phyloP scores from a whole-genome alignment of 2,329 filamentous ascomycete genomes.

The Aureobasidium musti region DNA sequence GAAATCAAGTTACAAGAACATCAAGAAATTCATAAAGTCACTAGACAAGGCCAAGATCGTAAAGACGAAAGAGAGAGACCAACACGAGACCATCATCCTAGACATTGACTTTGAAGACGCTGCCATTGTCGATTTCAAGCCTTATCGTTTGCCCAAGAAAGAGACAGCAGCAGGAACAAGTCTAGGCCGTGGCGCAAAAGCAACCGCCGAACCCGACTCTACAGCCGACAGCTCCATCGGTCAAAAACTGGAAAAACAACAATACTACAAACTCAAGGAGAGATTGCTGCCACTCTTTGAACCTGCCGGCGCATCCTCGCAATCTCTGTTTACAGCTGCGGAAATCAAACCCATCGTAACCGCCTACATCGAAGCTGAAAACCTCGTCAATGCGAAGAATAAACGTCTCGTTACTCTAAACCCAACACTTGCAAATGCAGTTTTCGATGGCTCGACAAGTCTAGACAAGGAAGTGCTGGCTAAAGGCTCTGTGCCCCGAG shows the following conservation, averaged over 20 bases:
- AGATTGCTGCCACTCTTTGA: conserved; percentile 60
- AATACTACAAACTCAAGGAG: conserved; percentile 58
- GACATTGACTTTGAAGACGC: conserved; percentile 65
- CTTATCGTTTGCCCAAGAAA: conserved; percentile 64
- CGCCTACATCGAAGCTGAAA: conserved; percentile 60
- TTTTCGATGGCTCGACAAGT: conserved; percentile 57
- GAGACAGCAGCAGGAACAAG: conserved; percentile 49
- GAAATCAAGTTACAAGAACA: conserved; percentile 70
- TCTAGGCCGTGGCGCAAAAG: conserved; percentile 41
- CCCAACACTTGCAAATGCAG: conserved; percentile 62
- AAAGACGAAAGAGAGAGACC: conserved; percentile 65
- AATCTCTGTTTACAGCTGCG: conserved; percentile 57
- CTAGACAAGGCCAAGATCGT: conserved; percentile 65
- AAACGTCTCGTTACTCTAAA: conserved; percentile 63
- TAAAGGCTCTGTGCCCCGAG: conserved; percentile 60
- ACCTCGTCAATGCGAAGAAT: conserved; percentile 59
- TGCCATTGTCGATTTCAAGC: conserved; percentile 58
- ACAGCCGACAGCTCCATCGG: conserved; percentile 46
- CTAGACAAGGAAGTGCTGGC: conserved; percentile 60
- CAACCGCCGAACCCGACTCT: conserved; percentile 43
- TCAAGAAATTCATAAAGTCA: conserved; percentile 69
- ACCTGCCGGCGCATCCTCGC: conserved; percentile 51
- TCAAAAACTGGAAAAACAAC: conserved; percentile 54
- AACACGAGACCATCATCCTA: conserved; percentile 63
- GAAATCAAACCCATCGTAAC: conserved; percentile 61